These are phyloP conservation scores for Amanita muscaria DNA, from an alignment of 768 basidiomycete genomes.

Conservation along the genomic window DNA sequence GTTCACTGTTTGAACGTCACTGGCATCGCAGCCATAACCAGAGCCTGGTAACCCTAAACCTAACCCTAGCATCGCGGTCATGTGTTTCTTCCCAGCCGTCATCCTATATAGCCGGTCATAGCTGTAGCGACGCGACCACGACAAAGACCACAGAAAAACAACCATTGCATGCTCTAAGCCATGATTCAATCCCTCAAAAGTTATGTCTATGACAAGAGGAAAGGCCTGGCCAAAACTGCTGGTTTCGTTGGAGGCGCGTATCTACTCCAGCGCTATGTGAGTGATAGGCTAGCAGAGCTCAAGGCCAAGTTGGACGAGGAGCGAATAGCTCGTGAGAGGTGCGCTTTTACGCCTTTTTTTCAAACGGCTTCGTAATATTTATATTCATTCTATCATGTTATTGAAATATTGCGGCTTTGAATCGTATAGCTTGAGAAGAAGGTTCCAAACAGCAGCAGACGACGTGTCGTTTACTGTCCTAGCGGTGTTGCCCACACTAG, in stretches of 20 bases:
- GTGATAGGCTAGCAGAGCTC: conserved; percentile 54
- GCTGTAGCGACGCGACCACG: neutral
- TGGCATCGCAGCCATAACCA: no score
- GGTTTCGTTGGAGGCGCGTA: conserved; percentile 55
- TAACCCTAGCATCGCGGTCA: conserved; percentile 1
- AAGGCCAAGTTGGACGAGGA: conserved; percentile 55
- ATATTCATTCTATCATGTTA: neutral
- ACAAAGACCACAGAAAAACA: neutral
- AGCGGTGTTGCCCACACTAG: conserved; percentile 59
- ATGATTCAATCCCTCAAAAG: conserved; percentile 38
- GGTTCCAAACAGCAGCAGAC: conserved; percentile 72
- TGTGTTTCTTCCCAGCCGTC: neutral
- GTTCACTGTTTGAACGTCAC: no score
- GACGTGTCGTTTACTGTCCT: conserved; percentile 71
- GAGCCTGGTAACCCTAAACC: no score
- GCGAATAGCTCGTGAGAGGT: conserved; percentile 61
- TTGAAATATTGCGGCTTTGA: no score
- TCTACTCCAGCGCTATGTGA: conserved; percentile 50
- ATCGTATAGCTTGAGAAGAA: conserved; percentile 54
- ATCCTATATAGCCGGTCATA: no score
- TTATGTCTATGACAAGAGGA: conserved; percentile 42
- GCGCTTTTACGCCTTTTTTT: conserved; percentile 22
- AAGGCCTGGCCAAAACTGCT: conserved; percentile 38
- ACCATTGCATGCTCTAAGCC: neutral
- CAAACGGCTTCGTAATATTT: neutral